Conservation (phyloP, 306 rosid genomes). For the Crotalaria pallida region DNA sequence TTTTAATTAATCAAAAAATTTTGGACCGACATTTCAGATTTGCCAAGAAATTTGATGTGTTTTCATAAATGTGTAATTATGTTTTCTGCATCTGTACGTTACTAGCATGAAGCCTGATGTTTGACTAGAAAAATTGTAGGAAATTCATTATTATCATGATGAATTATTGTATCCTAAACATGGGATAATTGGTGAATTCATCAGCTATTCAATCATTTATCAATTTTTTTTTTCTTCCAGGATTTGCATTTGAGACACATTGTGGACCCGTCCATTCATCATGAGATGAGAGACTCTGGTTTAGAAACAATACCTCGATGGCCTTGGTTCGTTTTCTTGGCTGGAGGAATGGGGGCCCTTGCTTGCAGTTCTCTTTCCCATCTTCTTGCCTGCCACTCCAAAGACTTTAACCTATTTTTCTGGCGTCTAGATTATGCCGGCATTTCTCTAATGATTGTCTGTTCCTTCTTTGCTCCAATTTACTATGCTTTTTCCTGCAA, state of each 20-base stretch:
- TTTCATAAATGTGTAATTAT: background rate
- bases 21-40: background rate
- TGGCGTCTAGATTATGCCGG: conserved; percentile 89
- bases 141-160: background rate
- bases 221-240: conserved; percentile 22
- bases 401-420: conserved; percentile 57
- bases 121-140: background rate
- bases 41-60: background rate
- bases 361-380: conserved; percentile 72
- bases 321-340: conserved; percentile 81
- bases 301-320: conserved; percentile 39
- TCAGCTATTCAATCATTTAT: background rate
- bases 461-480: conserved; percentile 74
- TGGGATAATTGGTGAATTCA: background rate
- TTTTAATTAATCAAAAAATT: no score
- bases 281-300: conserved; percentile 10
- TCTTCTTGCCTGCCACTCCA: conserved; percentile 76
- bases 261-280: conserved; percentile 21
- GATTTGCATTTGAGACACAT: conserved; percentile 33
- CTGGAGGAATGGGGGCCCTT: conserved; percentile 72
- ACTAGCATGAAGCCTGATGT: background rate
- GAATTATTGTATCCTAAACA: background rate
- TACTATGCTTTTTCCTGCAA: conserved; percentile 69
- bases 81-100: background rate
- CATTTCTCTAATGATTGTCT: conserved; percentile 69